Evolutionary conservation across 768 basidiomycete genomes (phyloP).

Genomic region (Cystobasidium ongulense): DNA sequence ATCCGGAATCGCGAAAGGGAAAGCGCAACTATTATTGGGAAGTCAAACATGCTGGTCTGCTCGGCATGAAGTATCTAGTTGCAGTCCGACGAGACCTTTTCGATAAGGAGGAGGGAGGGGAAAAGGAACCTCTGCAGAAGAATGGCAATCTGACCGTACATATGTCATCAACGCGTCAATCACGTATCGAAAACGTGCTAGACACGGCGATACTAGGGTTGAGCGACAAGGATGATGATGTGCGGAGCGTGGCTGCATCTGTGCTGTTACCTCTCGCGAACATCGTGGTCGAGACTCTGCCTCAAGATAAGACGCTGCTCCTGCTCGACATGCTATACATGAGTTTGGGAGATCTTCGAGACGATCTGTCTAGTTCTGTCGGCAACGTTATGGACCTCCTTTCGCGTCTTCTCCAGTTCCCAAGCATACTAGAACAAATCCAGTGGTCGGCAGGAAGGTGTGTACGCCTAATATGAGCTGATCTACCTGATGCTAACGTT

Average conservation of each 20-base stretch:
- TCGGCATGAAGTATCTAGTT: slow-evolving; percentile 96
- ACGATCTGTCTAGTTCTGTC: slow-evolving; percentile 91
- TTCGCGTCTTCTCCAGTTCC: background rate
- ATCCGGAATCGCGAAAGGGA: slow-evolving; percentile 35
- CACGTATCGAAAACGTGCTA: slow-evolving; percentile 67
- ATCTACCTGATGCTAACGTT: too few relatives aligned
- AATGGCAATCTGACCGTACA: slow-evolving; percentile 40
- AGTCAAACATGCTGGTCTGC: slow-evolving; percentile 90
- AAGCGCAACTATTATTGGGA: slow-evolving; percentile 70
- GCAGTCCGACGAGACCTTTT: slow-evolving; percentile 84
- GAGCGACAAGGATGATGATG: slow-evolving; percentile 86
- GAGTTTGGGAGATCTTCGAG: slow-evolving; percentile 84
- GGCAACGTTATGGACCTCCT: slow-evolving; percentile 95
- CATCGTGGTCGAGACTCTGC: slow-evolving; percentile 64
- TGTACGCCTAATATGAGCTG: too few relatives aligned
- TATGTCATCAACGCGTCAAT: slow-evolving; percentile 47
- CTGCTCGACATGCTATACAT: slow-evolving; percentile 81
- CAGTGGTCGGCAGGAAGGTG: slow-evolving; percentile 47
- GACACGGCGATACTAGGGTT: slow-evolving; percentile 89
- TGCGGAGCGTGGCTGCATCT: slow-evolving; percentile 85
- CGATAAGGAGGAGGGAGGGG: slow-evolving; percentile 43
- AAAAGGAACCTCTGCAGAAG: slow-evolving; percentile 9
- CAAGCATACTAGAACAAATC: slow-evolving; percentile 9
- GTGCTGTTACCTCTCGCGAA: slow-evolving; percentile 80
- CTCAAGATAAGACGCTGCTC: slow-evolving; percentile 59